Evolutionary conservation across 2,329 filamentous ascomycete species (phyloP).

Genomic region (Tolypocladium tundrense): DNA sequence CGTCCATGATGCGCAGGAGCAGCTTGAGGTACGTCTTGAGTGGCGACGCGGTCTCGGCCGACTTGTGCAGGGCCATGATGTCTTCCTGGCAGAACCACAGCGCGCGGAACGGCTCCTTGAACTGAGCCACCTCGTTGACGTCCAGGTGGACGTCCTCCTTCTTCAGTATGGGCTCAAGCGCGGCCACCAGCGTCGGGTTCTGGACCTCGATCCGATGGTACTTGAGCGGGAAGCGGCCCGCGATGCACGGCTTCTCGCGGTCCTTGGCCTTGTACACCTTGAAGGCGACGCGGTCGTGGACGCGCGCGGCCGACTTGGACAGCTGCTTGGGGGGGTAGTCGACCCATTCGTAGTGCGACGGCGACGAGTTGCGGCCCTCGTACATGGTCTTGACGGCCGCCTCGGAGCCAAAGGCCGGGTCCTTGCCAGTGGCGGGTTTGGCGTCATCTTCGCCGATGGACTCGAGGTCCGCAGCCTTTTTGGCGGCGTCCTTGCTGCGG

Average conservation of each 20-base stretch:
- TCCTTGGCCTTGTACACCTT: constrained; percentile 37
- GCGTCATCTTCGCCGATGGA: background rate
- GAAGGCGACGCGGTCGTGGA: constrained; percentile 30
- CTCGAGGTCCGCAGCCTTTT: constrained; percentile 4
- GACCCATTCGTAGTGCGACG: constrained; percentile 23
- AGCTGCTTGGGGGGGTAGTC: constrained; percentile 31
- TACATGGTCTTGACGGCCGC: constrained; percentile 27
- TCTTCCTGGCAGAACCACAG: constrained; percentile 35
- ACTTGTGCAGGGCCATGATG: constrained; percentile 21
- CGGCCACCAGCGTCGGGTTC: constrained; percentile 28
- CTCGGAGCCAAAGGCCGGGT: constrained; percentile 18
- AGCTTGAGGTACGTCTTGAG: constrained; percentile 28
- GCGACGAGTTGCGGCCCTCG: constrained; percentile 19
- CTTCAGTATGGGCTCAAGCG: constrained; percentile 31
- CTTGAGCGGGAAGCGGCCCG: constrained; percentile 26
- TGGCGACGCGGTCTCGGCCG: constrained; percentile 12
- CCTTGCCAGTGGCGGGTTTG: constrained; percentile 7
- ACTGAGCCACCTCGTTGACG: constrained; percentile 22
- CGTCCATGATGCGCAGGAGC: constrained; percentile 29
- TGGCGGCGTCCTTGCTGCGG: constrained; percentile 9
- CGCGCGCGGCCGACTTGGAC: constrained; percentile 24
- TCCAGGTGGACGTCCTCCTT: constrained; percentile 30
- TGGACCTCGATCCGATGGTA: constrained; percentile 31
- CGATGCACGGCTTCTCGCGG: constrained; percentile 25
- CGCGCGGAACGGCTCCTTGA: constrained; percentile 28